Evolutionary conservation across 768 basidiomycete genomes (phyloP).

Genomic region (Phallus indusiatus): DNA sequence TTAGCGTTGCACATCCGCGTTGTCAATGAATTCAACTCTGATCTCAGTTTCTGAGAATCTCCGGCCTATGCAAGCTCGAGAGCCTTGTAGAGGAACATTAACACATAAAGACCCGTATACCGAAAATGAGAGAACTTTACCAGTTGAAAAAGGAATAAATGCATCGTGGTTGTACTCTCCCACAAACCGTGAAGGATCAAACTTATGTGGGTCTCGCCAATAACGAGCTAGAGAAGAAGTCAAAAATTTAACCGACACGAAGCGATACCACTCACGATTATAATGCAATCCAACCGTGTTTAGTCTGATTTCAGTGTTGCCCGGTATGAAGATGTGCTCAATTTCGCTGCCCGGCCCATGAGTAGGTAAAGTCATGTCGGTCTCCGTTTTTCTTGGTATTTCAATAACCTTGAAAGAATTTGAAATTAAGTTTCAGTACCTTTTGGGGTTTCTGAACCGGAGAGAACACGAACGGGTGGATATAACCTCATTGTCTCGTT

Average conservation of each 20-base stretch:
- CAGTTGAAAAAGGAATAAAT: constrained; percentile 42
- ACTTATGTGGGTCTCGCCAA: constrained; percentile 43
- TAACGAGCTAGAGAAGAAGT: constrained; percentile 33
- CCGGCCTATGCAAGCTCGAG: constrained; percentile 10
- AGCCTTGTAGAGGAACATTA: background rate
- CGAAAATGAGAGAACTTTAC: constrained; percentile 15
- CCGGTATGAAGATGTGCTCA: constrained; percentile 31
- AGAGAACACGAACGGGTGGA: constrained; percentile 12
- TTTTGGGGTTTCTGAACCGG: no score
- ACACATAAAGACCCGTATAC: background rate
- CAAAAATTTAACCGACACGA: background rate
- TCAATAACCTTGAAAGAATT: constrained; percentile 22
- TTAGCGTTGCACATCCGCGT: no score
- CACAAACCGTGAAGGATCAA: constrained; percentile 41
- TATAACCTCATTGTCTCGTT: constrained; percentile 16
- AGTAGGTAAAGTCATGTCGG: constrained; percentile 37
- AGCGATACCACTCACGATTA: constrained; percentile 32
- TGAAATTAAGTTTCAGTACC: background rate
- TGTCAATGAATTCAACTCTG: no score
- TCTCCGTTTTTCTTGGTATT: constrained; percentile 35
- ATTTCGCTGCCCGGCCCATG: constrained; percentile 25
- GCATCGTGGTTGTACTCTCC: constrained; percentile 46
- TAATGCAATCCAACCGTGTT: constrained; percentile 41
- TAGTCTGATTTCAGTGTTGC: constrained; percentile 29
- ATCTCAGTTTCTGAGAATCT: no score